phyloP scores from a whole-genome alignment of 2,329 filamentous ascomycete genomes.

The Pseudogymnoascus pannorum region DNA sequence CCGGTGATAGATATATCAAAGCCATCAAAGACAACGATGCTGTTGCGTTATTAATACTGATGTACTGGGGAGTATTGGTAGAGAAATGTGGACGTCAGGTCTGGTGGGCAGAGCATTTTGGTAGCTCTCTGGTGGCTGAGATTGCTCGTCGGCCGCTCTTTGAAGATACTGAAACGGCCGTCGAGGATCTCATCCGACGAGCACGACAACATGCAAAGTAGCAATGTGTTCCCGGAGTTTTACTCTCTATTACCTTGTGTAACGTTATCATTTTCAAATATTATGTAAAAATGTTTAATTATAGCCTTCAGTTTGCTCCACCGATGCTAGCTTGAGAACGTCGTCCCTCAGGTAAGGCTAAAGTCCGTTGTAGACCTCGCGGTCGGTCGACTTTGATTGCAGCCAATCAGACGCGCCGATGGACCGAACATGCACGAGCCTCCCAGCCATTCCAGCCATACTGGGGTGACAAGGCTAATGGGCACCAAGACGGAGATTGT shows the following conservation, averaged over 20 bases:
- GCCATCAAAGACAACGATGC: conserved; percentile 14
- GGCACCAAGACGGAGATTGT: not conserved
- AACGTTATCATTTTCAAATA: not conserved
- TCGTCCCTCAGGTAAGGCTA: not conserved
- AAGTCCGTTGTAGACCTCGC: not conserved
- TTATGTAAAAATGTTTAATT: not conserved
- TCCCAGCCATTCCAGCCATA: not conserved
- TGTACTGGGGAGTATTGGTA: conserved; percentile 19
- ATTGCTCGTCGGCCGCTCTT: conserved; percentile 9
- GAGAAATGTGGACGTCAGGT: conserved; percentile 13
- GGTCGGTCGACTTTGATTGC: not conserved
- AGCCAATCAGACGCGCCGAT: not conserved
- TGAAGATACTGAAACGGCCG: not conserved
- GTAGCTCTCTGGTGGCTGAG: conserved; percentile 15
- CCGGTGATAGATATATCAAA: conserved; percentile 17
- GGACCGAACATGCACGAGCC: not conserved
- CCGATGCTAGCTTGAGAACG: not conserved
- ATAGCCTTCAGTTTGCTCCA: not conserved
- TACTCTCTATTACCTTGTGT: not conserved
- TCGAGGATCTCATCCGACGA: not conserved
- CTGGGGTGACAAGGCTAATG: not conserved
- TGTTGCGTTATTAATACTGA: conserved; percentile 16
- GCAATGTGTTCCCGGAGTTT: not conserved
- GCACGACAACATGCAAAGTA: not conserved
- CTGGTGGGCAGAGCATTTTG: conserved; percentile 18